Evolutionary conservation across 2,329 filamentous ascomycete species (phyloP), one percentile per base, ranked within the genome.

Genomic region (Phaeosphaeria sp.): DNA sequence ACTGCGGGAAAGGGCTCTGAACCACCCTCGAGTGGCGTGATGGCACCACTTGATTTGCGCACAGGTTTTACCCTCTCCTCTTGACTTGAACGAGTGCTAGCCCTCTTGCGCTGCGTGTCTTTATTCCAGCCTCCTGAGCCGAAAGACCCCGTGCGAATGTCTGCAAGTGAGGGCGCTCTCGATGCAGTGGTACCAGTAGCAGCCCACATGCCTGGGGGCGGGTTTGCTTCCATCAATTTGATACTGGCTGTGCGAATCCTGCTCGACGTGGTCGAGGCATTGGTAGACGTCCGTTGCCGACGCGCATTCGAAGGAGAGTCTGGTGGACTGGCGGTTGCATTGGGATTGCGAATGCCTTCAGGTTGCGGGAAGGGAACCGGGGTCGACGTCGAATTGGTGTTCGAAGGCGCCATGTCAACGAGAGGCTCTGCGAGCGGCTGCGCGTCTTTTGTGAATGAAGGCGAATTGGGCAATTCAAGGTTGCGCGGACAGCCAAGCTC

Each of bases 151-250:
- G 65, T 68, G 44, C 80, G 69, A 30, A 82, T 81, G 46, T 82
- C 79, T 46, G 67, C 64, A 20, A 82, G 54, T 1, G 79, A 78
- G 4, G 80, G 80, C 15, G 80, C 79, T 59, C 72, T 77, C 9
- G 78, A 72, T 15, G 73, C 78, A 6, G 72, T 72, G 7, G 65
- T 70, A 13, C 78, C 80, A 1, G 79, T 79, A 0, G 80, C 80
- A n/a, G 80, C 78, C 79, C 77, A 79, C 72, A 80, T 78, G 42
- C 79, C 78, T 0, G 74, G 72, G 3, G 78, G 78, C 7, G 74
- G 71, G 46, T 75, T 64, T 6, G 76, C 68, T 22, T 79, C 74
- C 63, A 78, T 76, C 30, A 76, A 58, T 59, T 72, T 78, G 52
- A 77, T 65, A 41, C 74, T 77, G 3, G 73, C 76, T 20, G 71